A percentile compares a stretch with the other conserved stretches of the same genome.
Conservation (phyloP, 257 asterid species). For the Solanum habrochaites region DNA sequence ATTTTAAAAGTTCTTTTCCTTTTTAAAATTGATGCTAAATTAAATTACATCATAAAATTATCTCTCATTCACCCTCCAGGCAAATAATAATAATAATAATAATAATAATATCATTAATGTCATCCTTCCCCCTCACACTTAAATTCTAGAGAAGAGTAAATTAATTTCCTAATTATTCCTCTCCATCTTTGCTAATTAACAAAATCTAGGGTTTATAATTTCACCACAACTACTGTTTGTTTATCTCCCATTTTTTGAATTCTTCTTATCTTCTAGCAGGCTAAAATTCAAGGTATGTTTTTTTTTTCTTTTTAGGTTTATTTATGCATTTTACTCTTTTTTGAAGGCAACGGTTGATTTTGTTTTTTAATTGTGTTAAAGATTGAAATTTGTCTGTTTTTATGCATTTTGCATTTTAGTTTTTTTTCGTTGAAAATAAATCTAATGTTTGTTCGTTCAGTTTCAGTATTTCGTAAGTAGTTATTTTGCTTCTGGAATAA, state of each 20-base stretch:
- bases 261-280: neutral
- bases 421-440: neutral
- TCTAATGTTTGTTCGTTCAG: neutral
- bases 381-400: neutral
- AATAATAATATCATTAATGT: neutral
- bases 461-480: neutral
- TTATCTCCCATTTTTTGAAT: neutral
- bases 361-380: neutral
- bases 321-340: neutral
- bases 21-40: neutral
- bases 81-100: neutral
- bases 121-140: neutral
- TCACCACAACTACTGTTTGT: neutral
- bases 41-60: neutral
- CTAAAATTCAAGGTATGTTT: neutral
- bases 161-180: neutral
- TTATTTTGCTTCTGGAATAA: neutral
- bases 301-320: neutral
- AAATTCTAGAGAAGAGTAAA: neutral
- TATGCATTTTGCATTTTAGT: neutral
- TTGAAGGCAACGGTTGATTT: neutral
- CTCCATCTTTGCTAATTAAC: neutral
- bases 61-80: neutral
- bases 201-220: neutral
- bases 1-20: too few species aligned